phyloP scores from a whole-genome alignment of 805 yeast genomes.

The Tanozyma kutaoensis region DNA sequence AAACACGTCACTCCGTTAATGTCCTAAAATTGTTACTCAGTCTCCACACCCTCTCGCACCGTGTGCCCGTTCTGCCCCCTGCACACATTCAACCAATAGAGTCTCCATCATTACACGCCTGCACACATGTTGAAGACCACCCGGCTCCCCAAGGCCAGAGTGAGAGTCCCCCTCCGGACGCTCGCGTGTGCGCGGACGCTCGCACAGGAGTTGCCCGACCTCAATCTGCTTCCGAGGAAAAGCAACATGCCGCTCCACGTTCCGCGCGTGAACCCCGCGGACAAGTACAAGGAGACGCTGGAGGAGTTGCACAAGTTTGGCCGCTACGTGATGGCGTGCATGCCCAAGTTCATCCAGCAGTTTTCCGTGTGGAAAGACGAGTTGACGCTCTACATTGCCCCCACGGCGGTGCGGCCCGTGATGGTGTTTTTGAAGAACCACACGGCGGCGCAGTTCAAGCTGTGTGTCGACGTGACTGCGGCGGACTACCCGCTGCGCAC shows the following conservation, averaged over 20 bases:
- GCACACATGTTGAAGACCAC: too few species aligned
- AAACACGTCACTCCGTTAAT: too few species aligned
- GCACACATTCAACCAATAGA: too few species aligned
- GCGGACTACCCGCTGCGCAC: constrained; percentile 78
- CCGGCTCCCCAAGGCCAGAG: too few species aligned
- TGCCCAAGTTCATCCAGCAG: constrained; percentile 76
- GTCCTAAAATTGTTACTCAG: too few species aligned
- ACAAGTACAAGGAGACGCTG: constrained; percentile 47
- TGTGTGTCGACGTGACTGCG: constrained; percentile 72
- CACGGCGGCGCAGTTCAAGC: constrained; percentile 68
- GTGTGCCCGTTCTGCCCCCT: too few species aligned
- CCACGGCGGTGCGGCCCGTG: constrained; percentile 62
- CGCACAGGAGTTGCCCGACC: constrained; percentile 22
- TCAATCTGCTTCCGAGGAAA: constrained; percentile 24
- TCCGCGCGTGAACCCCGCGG: constrained; percentile 66
- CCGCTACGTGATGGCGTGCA: constrained; percentile 56
- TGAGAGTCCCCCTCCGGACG: too few species aligned
- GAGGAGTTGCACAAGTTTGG: constrained; percentile 78
- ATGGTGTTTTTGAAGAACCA: constrained; percentile 61
- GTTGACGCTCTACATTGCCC: constrained; percentile 62
- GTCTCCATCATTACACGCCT: too few species aligned
- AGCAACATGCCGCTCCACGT: constrained; percentile 17
- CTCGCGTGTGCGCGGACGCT: too few species aligned
- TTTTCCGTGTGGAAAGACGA: constrained; percentile 89
- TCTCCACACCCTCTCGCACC: too few species aligned